Percentiles rank a stretch among this genome's conserved stretches.
Evolutionary conservation across 768 basidiomycete species (phyloP).

Genomic region (Sarcodon sp.): DNA sequence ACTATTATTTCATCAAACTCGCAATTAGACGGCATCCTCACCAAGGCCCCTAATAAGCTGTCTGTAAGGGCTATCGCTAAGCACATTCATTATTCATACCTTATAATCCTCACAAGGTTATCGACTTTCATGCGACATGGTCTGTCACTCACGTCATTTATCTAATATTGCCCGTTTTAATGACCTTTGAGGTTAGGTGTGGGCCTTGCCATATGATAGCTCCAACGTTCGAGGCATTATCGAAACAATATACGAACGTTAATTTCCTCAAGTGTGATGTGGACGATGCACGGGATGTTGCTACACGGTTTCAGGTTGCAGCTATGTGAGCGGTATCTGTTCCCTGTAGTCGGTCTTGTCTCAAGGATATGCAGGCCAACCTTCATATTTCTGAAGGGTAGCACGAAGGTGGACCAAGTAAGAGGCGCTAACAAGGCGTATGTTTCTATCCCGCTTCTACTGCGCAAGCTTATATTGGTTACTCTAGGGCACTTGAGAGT

Average conservation of each 20-base stretch:
- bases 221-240: slow-evolving; percentile 56
- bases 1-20: slow-evolving; percentile 50
- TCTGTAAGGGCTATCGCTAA: slow-evolving; percentile 28
- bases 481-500: slow-evolving; percentile 43
- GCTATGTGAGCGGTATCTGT: slow-evolving; percentile 46
- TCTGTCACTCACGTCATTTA: slow-evolving; percentile 15
- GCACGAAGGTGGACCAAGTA: slow-evolving; percentile 54
- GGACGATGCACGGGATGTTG: slow-evolving; percentile 58
- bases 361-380: slow-evolving; percentile 50
- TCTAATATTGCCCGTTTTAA: slow-evolving; percentile 1
- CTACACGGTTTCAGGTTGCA: slow-evolving; percentile 43
- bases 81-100: background rate
- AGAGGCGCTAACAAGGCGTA: slow-evolving; percentile 60
- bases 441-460: slow-evolving; percentile 10
- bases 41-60: slow-evolving; percentile 47
- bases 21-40: slow-evolving; percentile 47
- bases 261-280: slow-evolving; percentile 83
- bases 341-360: background rate
- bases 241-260: slow-evolving; percentile 53
- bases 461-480: slow-evolving; percentile 1
- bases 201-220: slow-evolving; percentile 79
- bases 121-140: slow-evolving; percentile 85
- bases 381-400: slow-evolving; percentile 65
- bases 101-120: slow-evolving; percentile 35
- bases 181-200: slow-evolving; percentile 42